Base-by-base conservation (phyloP, 805 yeast species). In the Saturnispora dispora region DNA sequence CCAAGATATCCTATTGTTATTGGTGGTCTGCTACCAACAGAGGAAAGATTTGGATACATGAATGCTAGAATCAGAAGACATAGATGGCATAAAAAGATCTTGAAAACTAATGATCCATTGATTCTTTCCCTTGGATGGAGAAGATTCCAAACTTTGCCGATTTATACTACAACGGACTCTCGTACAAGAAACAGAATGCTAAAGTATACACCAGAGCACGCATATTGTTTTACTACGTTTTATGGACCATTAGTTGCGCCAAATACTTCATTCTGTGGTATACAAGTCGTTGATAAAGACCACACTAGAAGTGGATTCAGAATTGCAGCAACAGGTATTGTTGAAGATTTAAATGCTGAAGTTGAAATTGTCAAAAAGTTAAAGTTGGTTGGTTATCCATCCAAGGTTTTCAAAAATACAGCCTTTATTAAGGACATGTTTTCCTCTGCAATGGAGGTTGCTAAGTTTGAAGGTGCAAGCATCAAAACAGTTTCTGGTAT, bases 391-490 rank as follows among this genome's bases (percentile, higher is more conserved):
- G 99, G 99, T 47, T 78, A 88, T 65, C 98, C 99, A 20, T 81
- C 85, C 68, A 90, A 93, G 74, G 80, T 93, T 46, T 91, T 84
- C 80, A 83, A 88, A 63, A 93, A 93, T 70, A 93, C 99, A 4
- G 99, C 99, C 1, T 93, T 95, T 66, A 84, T 93, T 63, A 91
- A 88, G 69, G 97, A 91, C 62, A 93, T 93, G 99, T 93, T 93
- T 67, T 75, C 85, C 27, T 83, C 93, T 53, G 78, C 95, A 0
- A 74, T 93, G 69, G 99, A 93, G 70, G 96, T 91, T 52, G 98
- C 98, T 39, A 87, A 89, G 65, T 93, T 93, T 63, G 99, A 93
- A 71, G 99, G 99, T 53, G 99, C 99, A 0, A 83, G 89, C 45
- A 89, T 93, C 63, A 85, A 89, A 67, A 95, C 99, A 0, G 99